Evolutionary conservation across 768 basidiomycete genomes (phyloP), one percentile per base, ranked within the genome.

Genomic region (Gymnopilus dilepis): DNA sequence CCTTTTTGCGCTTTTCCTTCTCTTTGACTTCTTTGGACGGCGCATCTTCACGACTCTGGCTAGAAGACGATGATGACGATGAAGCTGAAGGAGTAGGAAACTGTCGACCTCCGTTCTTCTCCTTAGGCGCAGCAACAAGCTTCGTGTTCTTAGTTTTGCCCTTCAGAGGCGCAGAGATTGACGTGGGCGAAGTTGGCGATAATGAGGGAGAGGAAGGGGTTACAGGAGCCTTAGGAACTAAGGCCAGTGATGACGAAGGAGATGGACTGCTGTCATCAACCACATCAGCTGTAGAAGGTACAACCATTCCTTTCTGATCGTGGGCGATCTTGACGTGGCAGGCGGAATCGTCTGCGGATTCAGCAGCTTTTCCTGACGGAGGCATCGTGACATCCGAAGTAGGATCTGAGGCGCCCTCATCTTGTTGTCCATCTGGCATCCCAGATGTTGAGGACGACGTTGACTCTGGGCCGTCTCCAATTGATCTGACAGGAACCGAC

Each of bases 1-100:
- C 63, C 56, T 63, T 61, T 63, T 41, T 60, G 58, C 58, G 59
- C 60, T 64, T 67, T 24, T 55, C 63, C 12, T 40, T 54, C 22
- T 37, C 31, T 5, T 54, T 37, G 11, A 11, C 21, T 2, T 22
- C 37, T n/a, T 11, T 56, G 37, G 24, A 17, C 1, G 55, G 34
- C 2, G 40, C 11, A 5, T 22, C 9, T 22, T n/a, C 37, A 26
- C 1, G 17, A 6, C 6, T n/a, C 38, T 24, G 13, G 21, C 26
- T n/a, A 3, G 47, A 48, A 6, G 47, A 48, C 15, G 47, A 8
- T 15, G 47, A 17, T n/a, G 28, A 30, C n/a, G 55, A 54, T 37
- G 34, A 37, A 9, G 34, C 34, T 15, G 34, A 37, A 9, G 7
- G 34, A 37, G 34, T 11, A 11, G 34, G 34, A 24, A 13, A 26